phyloP scores from a whole-genome alignment of 208 protist species.

The Porcisia deanei region DNA sequence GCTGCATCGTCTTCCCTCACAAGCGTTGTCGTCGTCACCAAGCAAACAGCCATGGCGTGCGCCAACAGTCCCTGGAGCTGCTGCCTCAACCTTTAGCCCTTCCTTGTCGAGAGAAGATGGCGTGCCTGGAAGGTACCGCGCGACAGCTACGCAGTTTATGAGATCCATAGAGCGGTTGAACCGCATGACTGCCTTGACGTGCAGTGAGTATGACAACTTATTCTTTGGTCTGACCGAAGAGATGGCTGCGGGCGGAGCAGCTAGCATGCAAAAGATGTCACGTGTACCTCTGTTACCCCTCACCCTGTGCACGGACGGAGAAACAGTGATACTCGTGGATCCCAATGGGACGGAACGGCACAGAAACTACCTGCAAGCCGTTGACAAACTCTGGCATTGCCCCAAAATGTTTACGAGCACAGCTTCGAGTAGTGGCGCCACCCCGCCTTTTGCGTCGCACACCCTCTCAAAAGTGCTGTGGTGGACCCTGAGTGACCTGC shows the following conservation, averaged over 20 bases:
- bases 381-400: background rate
- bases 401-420: background rate
- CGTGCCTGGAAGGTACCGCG: conserved; percentile 1
- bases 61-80: background rate
- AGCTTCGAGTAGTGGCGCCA: background rate
- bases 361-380: conserved; percentile 36
- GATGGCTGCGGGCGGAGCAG: background rate
- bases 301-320: conserved; percentile 30
- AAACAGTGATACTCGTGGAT: conserved; percentile 27
- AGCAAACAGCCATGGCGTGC: background rate
- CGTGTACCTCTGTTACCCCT: conserved; percentile 25
- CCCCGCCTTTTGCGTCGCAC: background rate
- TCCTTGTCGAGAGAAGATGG: background rate
- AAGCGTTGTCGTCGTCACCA: background rate
- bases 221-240: background rate
- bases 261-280: conserved; percentile 1
- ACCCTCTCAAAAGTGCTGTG: conserved; percentile 4
- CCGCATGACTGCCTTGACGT: conserved; percentile 4
- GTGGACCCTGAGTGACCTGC: conserved; percentile 18
- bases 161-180: background rate
- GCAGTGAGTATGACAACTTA: background rate
- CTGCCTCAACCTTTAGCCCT: background rate
- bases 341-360: conserved; percentile 45
- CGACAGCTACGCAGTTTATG: conserved; percentile 9
- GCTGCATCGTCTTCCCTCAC: background rate